A percentile compares a stretch with the other conserved stretches of the same genome.
Conservation (phyloP, 2,329 filamentous ascomycete genomes). For the Paraconiothyrium sp. region DNA sequence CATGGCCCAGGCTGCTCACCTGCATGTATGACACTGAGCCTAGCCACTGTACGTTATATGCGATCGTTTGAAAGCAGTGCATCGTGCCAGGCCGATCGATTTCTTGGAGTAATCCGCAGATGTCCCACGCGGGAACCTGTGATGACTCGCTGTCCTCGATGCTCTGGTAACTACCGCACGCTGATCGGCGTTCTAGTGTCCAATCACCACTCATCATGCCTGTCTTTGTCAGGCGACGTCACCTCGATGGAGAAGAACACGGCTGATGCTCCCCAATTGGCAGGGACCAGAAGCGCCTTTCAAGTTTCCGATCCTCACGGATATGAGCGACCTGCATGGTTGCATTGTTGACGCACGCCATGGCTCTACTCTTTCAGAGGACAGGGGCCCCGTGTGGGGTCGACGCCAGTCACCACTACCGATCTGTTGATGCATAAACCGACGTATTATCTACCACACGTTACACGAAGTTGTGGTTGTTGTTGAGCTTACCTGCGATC, state of each 20-base stretch:
- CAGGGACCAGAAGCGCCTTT: not conserved
- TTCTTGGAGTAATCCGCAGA: too few relatives aligned
- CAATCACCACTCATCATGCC: constrained; percentile 11
- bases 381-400: not conserved
- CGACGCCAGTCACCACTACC: constrained; percentile 4
- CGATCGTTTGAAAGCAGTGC: too few relatives aligned
- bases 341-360: constrained; percentile 5
- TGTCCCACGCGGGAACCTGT: not conserved
- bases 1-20: too few relatives aligned
- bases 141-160: not conserved
- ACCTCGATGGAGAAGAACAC: not conserved
- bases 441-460: not conserved
- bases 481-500: not conserved
- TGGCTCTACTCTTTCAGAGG: not conserved
- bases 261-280: not conserved
- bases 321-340: not conserved
- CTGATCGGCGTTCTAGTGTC: not conserved
- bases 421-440: not conserved
- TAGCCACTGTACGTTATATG: too few relatives aligned
- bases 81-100: too few relatives aligned
- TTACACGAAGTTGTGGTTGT: not conserved
- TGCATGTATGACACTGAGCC: too few relatives aligned
- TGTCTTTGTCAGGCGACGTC: constrained; percentile 12
- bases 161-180: not conserved
- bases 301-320: not conserved